Evolutionary conservation across 2,329 filamentous ascomycete species (phyloP), one percentile per base, ranked within the genome.

Genomic region (Cryphonectria naterciae): DNA sequence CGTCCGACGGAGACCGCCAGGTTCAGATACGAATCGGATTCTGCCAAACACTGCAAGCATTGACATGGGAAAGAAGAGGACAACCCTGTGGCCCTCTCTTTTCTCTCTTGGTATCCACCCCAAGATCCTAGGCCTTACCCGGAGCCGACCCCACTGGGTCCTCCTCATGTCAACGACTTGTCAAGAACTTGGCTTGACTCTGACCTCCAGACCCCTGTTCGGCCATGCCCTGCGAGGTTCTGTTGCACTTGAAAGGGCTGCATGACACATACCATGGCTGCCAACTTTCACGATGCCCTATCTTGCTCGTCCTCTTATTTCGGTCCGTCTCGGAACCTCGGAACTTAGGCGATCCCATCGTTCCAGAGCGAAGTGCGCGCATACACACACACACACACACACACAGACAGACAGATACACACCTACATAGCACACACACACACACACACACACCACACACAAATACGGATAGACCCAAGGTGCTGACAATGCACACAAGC

Each of bases 171-270:
- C 54, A 69, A 58, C 54, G 25, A 32, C 54, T 58, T 58, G 54
- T 58, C 64, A 67, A 54, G 61, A 66, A 66, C 54, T 68, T 22
- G 60, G 54, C 70, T 69, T 61, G 43, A 62, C 54, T 61, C 49
- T 68, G 49, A 22, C 15, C 41, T 25, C 52, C 52, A 61, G 60
- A 68, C 41, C 43, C 69, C 54, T 41, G 52, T 56, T 52, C 52
- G 41, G 56, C 62, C 49, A 54, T 71, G 37, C 58, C 58, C 49
- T 69, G 46, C 32, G 52, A 65, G 58, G 54, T 62, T 56, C 56
- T 61, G 41, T 71, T 54, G 58, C 41, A 52, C 49, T 52, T 28
- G 66, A 71, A 41, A 64, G 63, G 32, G 66, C 54, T 39, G 37
- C 37, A 39, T 39, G 37, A 39, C 37, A 19, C 28, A 32, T 32